phyloP scores from a whole-genome alignment of 139 green algal species.

The Spirogloea muscicola region DNA sequence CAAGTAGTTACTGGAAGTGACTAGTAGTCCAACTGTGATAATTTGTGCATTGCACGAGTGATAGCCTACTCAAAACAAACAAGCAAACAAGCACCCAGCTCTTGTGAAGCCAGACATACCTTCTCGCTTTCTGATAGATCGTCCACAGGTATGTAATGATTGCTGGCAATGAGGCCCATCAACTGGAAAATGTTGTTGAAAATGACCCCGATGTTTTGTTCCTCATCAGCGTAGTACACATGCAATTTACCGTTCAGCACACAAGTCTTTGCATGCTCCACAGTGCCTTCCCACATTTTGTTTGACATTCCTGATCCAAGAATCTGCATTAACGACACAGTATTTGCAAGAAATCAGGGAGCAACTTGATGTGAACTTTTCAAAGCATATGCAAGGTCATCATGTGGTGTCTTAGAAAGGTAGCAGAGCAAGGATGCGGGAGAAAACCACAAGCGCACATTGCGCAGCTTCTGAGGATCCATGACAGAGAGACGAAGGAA shows the following conservation, averaged over 20 bases:
- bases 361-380: neutral
- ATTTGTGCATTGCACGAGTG: neutral
- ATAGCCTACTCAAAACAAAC: too few relatives aligned
- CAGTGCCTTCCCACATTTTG: constrained; percentile 43
- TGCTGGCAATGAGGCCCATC: constrained; percentile 34
- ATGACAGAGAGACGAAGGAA: constrained; percentile 41
- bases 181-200: constrained; percentile 53
- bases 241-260: constrained; percentile 45
- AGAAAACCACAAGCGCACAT: constrained; percentile 1
- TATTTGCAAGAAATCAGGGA: neutral
- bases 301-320: constrained; percentile 34
- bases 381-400: neutral
- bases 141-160: constrained; percentile 34
- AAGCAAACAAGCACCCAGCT: too few relatives aligned
- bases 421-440: neutral
- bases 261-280: constrained; percentile 46
- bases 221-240: constrained; percentile 44
- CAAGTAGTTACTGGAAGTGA: too few relatives aligned
- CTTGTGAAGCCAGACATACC: constrained; percentile 1
- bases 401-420: neutral
- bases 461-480: constrained; percentile 37
- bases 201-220: constrained; percentile 38
- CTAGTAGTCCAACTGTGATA: neutral
- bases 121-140: constrained; percentile 28
- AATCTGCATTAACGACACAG: constrained; percentile 17